Conservation (phyloP, 2,329 filamentous ascomycete species). For the Cercospora sp. region DNA sequence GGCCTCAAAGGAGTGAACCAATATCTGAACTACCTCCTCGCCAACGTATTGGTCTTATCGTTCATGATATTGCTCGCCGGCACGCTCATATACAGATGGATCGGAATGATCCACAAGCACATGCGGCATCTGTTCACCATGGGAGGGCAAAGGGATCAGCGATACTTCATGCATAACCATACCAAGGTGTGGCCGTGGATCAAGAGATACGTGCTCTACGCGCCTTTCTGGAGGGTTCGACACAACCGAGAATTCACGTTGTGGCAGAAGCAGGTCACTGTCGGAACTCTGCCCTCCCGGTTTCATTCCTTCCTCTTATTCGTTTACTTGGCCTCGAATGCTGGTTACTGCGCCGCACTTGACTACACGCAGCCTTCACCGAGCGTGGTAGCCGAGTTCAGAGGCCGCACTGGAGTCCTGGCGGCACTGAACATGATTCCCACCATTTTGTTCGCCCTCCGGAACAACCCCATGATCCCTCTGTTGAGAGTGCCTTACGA, state of each 20-base stretch:
- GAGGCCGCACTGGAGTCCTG: slow-evolving; percentile 81
- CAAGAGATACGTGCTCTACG: slow-evolving; percentile 65
- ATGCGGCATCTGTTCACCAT: slow-evolving; percentile 50
- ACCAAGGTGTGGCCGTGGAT: slow-evolving; percentile 58
- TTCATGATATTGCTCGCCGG: slow-evolving; percentile 42
- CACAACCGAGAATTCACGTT: slow-evolving; percentile 60
- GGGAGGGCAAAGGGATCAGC: slow-evolving; percentile 45
- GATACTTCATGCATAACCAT: slow-evolving; percentile 51
- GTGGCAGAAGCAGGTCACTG: slow-evolving; percentile 61
- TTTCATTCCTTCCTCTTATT: slow-evolving; percentile 71
- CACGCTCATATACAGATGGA: slow-evolving; percentile 46
- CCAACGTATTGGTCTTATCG: slow-evolving; percentile 44
- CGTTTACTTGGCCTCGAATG: slow-evolving; percentile 69
- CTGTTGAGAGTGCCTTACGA: slow-evolving; percentile 89
- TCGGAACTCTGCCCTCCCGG: slow-evolving; percentile 71
- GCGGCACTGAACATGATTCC: slow-evolving; percentile 90
- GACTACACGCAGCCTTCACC: slow-evolving; percentile 48
- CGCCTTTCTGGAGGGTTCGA: slow-evolving; percentile 71
- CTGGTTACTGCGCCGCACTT: slow-evolving; percentile 73
- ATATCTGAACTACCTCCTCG: slow-evolving; percentile 49
- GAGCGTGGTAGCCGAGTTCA: slow-evolving; percentile 74
- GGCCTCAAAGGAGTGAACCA: slow-evolving; percentile 53
- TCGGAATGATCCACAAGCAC: slow-evolving; percentile 47
- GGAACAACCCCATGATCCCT: slow-evolving; percentile 88
- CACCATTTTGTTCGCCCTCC: slow-evolving; percentile 79